Base-by-base conservation (phyloP, 2,329 filamentous ascomycete genomes). In the Ilyonectria robusta region DNA sequence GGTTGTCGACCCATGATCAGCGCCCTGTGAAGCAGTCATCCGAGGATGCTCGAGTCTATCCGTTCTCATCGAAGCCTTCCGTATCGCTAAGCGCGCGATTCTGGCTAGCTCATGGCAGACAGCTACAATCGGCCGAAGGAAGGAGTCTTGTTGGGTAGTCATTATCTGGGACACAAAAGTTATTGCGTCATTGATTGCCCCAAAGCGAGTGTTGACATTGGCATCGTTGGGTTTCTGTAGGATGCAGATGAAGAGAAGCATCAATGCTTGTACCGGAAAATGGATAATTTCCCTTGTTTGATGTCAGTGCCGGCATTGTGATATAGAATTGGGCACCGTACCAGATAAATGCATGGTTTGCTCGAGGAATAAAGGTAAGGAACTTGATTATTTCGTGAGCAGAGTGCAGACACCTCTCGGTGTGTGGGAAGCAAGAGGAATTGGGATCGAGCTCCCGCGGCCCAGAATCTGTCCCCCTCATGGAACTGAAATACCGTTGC, bases 351-450 rank as follows among this genome's bases (percentile, higher is more conserved):
- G 51, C 37, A 48, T 56, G 31, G 5, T 50, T 62, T 19, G 56
- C 33, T 4, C 15, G 33, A 11, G 59, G 44, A 33, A 62, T 46
- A 26, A 57, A 54, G 6, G 47, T 31, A 10, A 50, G 35, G 13
- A 62, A 35, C 15, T 62, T 44, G 44, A 57, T 57, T 11, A 62
- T 62, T 29, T 62, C 59, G 23, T 62, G 59, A 17, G 59, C 59
- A n/a, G 59, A 31, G 23, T 50, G 51, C 19, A 62, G 59, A 11
- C 59, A 62, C 13, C 37, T 62, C 33, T 62, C 51, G 7, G 59
- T 50, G 15, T 62, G 50, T 23, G 59, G 59, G 44, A 62, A 62
- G 8, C n/a, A 15, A 6, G 59, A 42, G 2, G 51, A 53, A n/a
- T 21, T 33, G 6, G 19, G 59, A 31, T 62, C 59, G 2, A 57